Conservation (phyloP, 2,329 filamentous ascomycete genomes). For the Sphaerostilbella broomeana region DNA sequence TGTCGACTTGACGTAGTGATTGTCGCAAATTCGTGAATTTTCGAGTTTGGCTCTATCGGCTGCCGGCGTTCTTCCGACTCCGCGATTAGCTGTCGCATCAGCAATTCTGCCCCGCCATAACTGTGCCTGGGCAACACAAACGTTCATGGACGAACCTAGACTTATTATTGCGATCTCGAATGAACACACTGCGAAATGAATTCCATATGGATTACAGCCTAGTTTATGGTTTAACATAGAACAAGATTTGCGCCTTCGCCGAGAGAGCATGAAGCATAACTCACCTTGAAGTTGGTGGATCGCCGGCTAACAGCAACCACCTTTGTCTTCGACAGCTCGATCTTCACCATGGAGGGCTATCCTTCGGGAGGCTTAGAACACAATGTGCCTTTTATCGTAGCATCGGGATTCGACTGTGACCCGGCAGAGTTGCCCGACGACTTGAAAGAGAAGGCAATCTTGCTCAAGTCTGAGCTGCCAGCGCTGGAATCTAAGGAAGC, state of each 20-base stretch:
- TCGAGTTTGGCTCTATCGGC: slow-evolving; percentile 14
- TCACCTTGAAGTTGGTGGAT: slow-evolving; percentile 1
- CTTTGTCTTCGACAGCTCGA: slow-evolving; percentile 14
- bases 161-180: not conserved
- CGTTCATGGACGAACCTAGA: too few relatives aligned
- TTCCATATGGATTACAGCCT: too few relatives aligned
- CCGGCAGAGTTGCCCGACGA: slow-evolving; percentile 40
- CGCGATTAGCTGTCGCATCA: slow-evolving; percentile 10
- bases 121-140: not conserved
- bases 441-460: slow-evolving; percentile 51
- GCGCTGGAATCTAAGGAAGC: slow-evolving; percentile 59
- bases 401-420: slow-evolving; percentile 62
- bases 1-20: not conserved
- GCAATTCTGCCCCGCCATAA: slow-evolving; percentile 6
- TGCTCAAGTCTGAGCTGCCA: slow-evolving; percentile 65
- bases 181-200: too few relatives aligned
- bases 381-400: slow-evolving; percentile 76
- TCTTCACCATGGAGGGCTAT: slow-evolving; percentile 65
- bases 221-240: too few relatives aligned
- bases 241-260: not conserved
- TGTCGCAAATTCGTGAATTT: slow-evolving; percentile 19
- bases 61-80: slow-evolving; percentile 28
- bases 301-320: not conserved
- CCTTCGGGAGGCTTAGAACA: slow-evolving; percentile 74
- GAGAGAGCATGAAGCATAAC: not conserved